Evolutionary conservation across 176 grass and related monocot species (phyloP).

Genomic region (Poa pratensis): DNA sequence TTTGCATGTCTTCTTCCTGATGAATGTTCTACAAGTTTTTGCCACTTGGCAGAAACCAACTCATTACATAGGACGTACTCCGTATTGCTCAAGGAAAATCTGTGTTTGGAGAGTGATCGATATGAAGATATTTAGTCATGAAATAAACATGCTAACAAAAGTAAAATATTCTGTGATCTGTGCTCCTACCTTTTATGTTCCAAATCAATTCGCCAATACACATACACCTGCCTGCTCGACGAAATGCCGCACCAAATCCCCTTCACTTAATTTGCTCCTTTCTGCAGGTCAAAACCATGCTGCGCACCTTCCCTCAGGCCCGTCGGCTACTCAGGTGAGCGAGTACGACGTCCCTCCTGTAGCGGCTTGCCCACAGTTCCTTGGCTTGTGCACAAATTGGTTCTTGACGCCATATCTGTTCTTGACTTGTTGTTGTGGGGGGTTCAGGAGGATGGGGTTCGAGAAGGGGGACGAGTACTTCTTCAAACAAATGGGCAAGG

Average conservation of each 20-base stretch:
- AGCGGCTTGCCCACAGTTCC: neutral
- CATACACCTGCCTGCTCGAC: conserved; percentile 2
- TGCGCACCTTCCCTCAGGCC: conserved; percentile 54
- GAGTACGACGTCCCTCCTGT: neutral
- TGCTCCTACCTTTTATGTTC: neutral
- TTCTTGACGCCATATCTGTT: neutral
- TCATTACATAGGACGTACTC: no score
- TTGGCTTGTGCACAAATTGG: neutral
- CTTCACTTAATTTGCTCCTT: neutral
- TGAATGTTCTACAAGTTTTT: neutral
- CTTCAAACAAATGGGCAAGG: conserved; percentile 86
- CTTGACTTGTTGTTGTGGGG: neutral
- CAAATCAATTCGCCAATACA: neutral
- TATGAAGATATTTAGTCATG: neutral
- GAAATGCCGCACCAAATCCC: conserved; percentile 20
- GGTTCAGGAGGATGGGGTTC: conserved; percentile 59
- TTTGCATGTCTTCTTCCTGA: neutral
- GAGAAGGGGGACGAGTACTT: conserved; percentile 78
- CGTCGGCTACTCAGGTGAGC: conserved; percentile 65
- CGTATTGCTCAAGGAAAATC: neutral
- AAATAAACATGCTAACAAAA: neutral
- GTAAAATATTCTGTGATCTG: neutral
- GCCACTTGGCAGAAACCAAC: neutral
- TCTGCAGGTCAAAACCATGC: conserved; percentile 39
- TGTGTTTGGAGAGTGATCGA: neutral